A percentile compares a stretch with the other conserved stretches of the same genome.
Conservation (phyloP, 1,139 yeast species). For the Yamadazyma atlantica region DNA sequence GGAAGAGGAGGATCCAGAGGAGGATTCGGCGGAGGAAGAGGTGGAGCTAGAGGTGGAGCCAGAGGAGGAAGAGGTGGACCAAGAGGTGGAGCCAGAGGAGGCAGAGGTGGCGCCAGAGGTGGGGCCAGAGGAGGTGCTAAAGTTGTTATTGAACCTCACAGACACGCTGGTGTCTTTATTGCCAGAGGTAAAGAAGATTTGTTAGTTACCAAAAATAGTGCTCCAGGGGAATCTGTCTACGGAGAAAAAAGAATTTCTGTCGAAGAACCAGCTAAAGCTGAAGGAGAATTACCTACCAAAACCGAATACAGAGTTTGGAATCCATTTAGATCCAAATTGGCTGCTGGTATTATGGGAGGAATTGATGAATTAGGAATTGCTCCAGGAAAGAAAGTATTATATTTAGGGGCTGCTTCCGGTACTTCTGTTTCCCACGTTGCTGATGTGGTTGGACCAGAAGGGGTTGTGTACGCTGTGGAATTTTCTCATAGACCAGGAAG, state of each 20-base stretch:
- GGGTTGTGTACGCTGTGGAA: constrained; percentile 97
- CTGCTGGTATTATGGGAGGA: constrained; percentile 99
- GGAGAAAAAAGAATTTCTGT: constrained; percentile 96
- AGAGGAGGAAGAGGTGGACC: constrained; percentile 43
- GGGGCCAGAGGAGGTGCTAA: constrained; percentile 86
- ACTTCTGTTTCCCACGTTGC: constrained; percentile 98
- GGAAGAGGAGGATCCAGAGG: constrained; percentile 54
- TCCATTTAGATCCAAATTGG: constrained; percentile 98
- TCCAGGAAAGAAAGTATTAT: constrained; percentile 96
- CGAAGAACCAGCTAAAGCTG: constrained; percentile 88
- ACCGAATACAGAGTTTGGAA: constrained; percentile 99
- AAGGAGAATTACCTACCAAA: constrained; percentile 88
- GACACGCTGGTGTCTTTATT: constrained; percentile 96
- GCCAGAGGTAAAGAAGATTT: constrained; percentile 99
- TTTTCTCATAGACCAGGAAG: constrained; percentile 99
- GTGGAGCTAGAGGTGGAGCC: constrained; percentile 35
- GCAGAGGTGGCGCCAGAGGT: constrained; percentile 74
- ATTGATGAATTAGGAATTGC: constrained; percentile 94
- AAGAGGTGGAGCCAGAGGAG: constrained; percentile 61
- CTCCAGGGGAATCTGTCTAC: constrained; percentile 97
- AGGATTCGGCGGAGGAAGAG: constrained; percentile 44
- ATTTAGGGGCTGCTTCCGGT: constrained; percentile 99
- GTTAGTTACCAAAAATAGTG: constrained; percentile 91
- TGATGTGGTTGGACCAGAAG: constrained; percentile 98
- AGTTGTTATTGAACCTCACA: constrained; percentile 97